Conservation (phyloP, 176 grass and related monocot genomes). For the Paspalum vaginatum region DNA sequence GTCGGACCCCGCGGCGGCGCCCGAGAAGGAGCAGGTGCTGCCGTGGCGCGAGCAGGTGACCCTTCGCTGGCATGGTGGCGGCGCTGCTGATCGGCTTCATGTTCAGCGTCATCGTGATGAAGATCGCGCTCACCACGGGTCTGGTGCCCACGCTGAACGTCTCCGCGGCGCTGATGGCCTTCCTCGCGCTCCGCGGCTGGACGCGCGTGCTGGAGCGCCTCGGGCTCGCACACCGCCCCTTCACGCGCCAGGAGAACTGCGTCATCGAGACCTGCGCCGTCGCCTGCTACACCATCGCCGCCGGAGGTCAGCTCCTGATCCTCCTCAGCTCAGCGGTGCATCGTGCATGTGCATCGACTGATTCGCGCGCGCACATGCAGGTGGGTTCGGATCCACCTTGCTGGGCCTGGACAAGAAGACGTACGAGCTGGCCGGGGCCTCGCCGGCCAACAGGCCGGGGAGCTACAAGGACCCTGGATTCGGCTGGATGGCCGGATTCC, state of each 20-base stretch:
- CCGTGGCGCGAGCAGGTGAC: constrained; percentile 84
- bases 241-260: constrained; percentile 95
- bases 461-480: constrained; percentile 88
- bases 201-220: constrained; percentile 59
- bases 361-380: constrained; percentile 29
- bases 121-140: constrained; percentile 81
- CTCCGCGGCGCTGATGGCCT: constrained; percentile 82
- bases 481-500: constrained; percentile 83
- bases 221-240: constrained; percentile 63
- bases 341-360: too few species aligned
- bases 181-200: constrained; percentile 76
- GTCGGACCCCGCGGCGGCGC: constrained; percentile 36
- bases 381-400: constrained; percentile 88
- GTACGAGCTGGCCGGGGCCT: constrained; percentile 71
- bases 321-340: background rate
- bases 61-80: constrained; percentile 59
- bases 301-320: constrained; percentile 55
- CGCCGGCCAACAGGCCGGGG: constrained; percentile 70
- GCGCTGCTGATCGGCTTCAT: constrained; percentile 65
- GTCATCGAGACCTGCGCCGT: constrained; percentile 92
- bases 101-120: constrained; percentile 90
- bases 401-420: constrained; percentile 87
- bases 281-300: constrained; percentile 83
- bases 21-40: constrained; percentile 29
- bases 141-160: constrained; percentile 93